These are phyloP conservation scores for Rubus idaeus DNA, from an alignment of 306 rosid genomes.

Conservation along the genomic window DNA sequence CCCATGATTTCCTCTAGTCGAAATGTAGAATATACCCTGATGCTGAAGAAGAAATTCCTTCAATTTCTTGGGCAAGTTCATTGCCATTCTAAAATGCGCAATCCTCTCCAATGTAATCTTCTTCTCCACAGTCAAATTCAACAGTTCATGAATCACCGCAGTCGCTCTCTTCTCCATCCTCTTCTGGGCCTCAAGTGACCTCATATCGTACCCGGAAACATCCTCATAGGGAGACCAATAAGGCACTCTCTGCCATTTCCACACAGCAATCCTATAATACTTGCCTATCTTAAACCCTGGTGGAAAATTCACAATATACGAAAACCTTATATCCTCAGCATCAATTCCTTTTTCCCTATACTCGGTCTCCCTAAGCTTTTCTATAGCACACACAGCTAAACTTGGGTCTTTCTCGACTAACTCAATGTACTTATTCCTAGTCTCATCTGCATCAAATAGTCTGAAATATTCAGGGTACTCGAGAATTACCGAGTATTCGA, in stretches of 20 bases:
- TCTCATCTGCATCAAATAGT: conserved; percentile 65
- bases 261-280: conserved; percentile 73
- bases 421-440: conserved; percentile 79
- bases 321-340: conserved; percentile 74
- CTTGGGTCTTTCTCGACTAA: conserved; percentile 51
- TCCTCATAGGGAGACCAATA: conserved; percentile 94
- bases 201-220: conserved; percentile 69
- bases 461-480: conserved; percentile 65
- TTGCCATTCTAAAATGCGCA: conserved; percentile 70
- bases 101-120: conserved; percentile 83
- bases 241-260: conserved; percentile 92
- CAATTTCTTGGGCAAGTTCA: conserved; percentile 74
- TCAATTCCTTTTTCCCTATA: conserved; percentile 72
- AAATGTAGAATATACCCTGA: conserved; percentile 82
- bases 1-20: conserved; percentile 84
- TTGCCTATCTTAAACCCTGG: conserved; percentile 91
- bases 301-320: conserved; percentile 72
- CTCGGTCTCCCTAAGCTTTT: conserved; percentile 71
- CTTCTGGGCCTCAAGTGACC: conserved; percentile 88
- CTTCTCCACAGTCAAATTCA: conserved; percentile 79
- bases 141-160: conserved; percentile 76
- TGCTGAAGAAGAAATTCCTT: conserved; percentile 89
- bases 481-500: conserved; percentile 71
- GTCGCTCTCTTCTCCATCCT: conserved; percentile 84
- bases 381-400: conserved; percentile 60